phyloP scores from a whole-genome alignment of 352 stramenopile genomes.

The Pythium insidiosum region DNA sequence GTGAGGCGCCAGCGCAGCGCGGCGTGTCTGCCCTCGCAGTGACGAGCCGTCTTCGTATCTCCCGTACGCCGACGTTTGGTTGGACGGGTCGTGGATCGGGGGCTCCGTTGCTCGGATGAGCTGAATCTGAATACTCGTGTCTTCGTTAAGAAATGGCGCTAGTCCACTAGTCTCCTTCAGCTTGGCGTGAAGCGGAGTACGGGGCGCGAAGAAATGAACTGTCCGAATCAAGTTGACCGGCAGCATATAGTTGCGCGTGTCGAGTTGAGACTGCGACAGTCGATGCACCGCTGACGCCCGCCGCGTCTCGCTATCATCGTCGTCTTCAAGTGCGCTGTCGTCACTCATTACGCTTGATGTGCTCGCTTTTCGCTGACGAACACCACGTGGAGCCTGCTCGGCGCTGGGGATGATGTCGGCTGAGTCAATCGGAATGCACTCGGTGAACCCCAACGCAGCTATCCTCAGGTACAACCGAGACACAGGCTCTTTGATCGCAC shows the following conservation, averaged over 20 bases:
- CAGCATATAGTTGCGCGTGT: constrained; percentile 80
- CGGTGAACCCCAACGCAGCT: constrained; percentile 58
- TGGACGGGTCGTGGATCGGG: constrained; percentile 46
- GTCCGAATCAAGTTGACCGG: constrained; percentile 70
- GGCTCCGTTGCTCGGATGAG: constrained; percentile 68
- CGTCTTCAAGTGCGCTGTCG: constrained; percentile 14
- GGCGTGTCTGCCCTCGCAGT: constrained; percentile 23
- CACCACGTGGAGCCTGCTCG: constrained; percentile 37
- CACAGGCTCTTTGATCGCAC: constrained; percentile 6
- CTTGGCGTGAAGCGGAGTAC: constrained; percentile 64
- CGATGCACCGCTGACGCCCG: neutral
- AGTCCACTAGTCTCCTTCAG: constrained; percentile 72
- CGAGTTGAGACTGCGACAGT: constrained; percentile 5
- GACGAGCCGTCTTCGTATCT: neutral
- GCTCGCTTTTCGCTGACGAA: constrained; percentile 27
- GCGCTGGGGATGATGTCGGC: constrained; percentile 40
- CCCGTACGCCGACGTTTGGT: neutral
- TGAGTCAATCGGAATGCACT: constrained; percentile 62
- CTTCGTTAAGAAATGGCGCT: constrained; percentile 49
- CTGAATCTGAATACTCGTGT: constrained; percentile 69
- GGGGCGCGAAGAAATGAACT: constrained; percentile 68
- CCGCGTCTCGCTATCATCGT: constrained; percentile 1
- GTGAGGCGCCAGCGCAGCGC: constrained; percentile 28
- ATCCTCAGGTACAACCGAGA: constrained; percentile 60
- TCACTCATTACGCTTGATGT: constrained; percentile 12